Evolutionary conservation across 148 eudicot genomes (phyloP), one percentile per base, ranked within the genome.

Genomic region (Rhododendron henanense): DNA sequence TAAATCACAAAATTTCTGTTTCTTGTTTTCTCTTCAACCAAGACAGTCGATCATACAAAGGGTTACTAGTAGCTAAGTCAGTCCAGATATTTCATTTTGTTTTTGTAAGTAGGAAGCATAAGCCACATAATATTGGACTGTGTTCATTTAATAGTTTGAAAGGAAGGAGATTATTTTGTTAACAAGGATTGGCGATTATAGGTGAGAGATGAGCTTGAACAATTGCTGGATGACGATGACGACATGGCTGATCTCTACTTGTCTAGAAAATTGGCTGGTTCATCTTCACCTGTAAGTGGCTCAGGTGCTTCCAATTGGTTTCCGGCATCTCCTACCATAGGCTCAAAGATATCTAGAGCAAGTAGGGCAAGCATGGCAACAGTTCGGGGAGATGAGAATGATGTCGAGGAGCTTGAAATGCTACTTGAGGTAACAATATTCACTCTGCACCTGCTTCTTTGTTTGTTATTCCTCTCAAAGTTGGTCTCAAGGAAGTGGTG

Each of bases 121-220:
- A 23, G 57, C 81, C 33, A 28, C 59, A 48, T 33, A 47, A 25
- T 79, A 50, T 79, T 79, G 23, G 23, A 50, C 18, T 23, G 13
- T n/a, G 51, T 23, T 28, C 31, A 78, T 47, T 71, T 14, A 31
- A 71, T 31, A 71, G 41, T 31, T 31, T 10, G 18, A 5, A 6
- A 71, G 76, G 18, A 71, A 13, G 28, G 6, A 31, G 41, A 71
- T 14, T 13, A 71, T 31, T 82, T 7, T 44, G 76, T 73, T 82
- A 41, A 86, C 35, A 55, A 71, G 67, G 33, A 45, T 83, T 57
- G 53, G 18, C 74, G 47, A 44, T 85, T 88, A 84, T 89, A 94
- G 96, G 96, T 94, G 80, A 92, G 96, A 79, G 96, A 94, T 88
- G 96, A 94, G 87, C 95, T 94, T 83, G 95, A 94, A 84, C 96